These are phyloP conservation scores for Lipomyces kockii DNA, from an alignment of 805 yeast genomes.

Conservation along the genomic window DNA sequence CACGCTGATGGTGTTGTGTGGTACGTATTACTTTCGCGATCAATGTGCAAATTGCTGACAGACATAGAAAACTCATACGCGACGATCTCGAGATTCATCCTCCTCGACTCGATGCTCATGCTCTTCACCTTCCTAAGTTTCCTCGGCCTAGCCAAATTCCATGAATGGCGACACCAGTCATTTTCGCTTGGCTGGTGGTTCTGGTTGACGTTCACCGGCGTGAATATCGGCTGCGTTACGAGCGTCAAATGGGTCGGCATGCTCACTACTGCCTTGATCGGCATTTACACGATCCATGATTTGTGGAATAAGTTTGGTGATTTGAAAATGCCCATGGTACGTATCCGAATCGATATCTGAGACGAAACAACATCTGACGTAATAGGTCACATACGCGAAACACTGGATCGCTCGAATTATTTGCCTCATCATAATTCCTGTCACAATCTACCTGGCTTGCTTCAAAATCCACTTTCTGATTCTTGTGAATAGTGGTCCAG, in stretches of 20 bases:
- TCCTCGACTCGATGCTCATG: conserved; percentile 87
- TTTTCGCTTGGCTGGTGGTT: conserved; percentile 89
- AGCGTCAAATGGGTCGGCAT: conserved; percentile 97
- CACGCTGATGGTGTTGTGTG: conserved; percentile 64
- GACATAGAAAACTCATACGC: conserved; percentile 80
- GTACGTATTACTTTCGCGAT: not conserved
- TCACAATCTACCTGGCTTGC: conserved; percentile 65
- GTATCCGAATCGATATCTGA: not conserved
- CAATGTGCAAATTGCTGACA: conserved; percentile 23
- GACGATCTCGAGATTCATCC: conserved; percentile 84
- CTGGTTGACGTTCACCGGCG: conserved; percentile 85
- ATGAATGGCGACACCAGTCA: conserved; percentile 61
- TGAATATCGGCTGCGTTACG: conserved; percentile 78
- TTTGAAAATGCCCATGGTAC: conserved; percentile 42
- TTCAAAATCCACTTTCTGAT: conserved; percentile 83
- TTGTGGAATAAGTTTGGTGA: conserved; percentile 86
- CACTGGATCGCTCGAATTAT: conserved; percentile 78
- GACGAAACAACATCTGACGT: not conserved
- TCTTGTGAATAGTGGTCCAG: conserved; percentile 83
- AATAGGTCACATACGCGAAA: conserved; percentile 38
- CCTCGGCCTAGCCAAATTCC: conserved; percentile 71
- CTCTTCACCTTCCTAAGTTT: conserved; percentile 88
- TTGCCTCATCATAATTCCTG: conserved; percentile 72
- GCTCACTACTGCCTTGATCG: conserved; percentile 84
- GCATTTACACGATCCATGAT: conserved; percentile 85